Percentiles rank a stretch among this genome's conserved stretches.
phyloP scores from a whole-genome alignment of 208 protist genomes.

The Strigomonas culicis region DNA sequence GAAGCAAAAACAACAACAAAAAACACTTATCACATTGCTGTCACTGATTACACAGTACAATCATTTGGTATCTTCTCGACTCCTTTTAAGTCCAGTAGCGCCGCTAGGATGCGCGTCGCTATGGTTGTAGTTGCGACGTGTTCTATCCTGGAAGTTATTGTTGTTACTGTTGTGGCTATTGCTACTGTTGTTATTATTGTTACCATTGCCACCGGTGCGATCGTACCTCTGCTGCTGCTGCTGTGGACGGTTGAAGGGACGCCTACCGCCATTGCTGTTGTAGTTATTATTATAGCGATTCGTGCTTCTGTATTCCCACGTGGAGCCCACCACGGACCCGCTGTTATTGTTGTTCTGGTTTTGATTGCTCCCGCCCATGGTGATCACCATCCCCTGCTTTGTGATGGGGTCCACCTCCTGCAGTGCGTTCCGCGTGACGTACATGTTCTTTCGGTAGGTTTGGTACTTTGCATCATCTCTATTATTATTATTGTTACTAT shows the following conservation, averaged over 20 bases:
- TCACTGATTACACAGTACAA: too few species aligned
- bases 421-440: neutral
- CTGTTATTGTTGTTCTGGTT: conserved; percentile 3
- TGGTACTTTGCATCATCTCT: neutral
- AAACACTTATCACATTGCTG: too few species aligned
- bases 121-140: neutral
- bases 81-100: too few species aligned
- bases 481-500: conserved; percentile 8
- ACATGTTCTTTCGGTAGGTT: neutral
- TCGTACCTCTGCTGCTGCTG: neutral
- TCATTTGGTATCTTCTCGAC: too few species aligned
- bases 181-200: neutral
- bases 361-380: neutral
- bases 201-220: neutral
- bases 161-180: conserved; percentile 6
- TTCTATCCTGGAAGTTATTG: neutral
- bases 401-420: conserved; percentile 1
- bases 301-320: neutral
- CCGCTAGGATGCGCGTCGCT: too few species aligned
- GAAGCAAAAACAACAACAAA: too few species aligned
- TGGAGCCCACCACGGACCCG: neutral
- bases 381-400: neutral
- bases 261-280: too few species aligned
- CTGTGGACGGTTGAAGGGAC: too few species aligned
- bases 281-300: conserved; percentile 1